A percentile compares a stretch with the other conserved stretches of the same genome.
These are phyloP conservation scores for Curvularia lunata DNA, from an alignment of 2,329 filamentous ascomycete species.

Conservation along the genomic window DNA sequence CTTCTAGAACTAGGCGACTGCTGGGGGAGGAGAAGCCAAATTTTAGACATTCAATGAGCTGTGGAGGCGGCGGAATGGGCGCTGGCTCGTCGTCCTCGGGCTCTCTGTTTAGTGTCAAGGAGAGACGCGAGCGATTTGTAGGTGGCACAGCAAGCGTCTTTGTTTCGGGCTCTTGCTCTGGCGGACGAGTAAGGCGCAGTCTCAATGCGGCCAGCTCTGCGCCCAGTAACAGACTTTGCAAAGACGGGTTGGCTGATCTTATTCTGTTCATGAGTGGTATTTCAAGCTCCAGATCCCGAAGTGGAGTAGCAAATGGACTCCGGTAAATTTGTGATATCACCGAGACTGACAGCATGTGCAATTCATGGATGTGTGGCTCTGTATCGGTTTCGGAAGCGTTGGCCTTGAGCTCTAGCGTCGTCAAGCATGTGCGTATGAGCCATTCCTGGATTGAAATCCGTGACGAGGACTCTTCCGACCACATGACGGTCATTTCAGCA, in stretches of 20 bases:
- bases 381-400: constrained; percentile 41
- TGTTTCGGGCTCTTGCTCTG: constrained; percentile 28
- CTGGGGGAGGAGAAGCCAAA: constrained; percentile 76
- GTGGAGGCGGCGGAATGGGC: constrained; percentile 63
- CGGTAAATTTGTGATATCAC: constrained; percentile 69
- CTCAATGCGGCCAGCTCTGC: constrained; percentile 77
- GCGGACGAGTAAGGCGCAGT: constrained; percentile 54
- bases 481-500: constrained; percentile 65
- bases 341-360: constrained; percentile 74
- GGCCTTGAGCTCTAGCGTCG: constrained; percentile 61
- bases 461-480: constrained; percentile 56
- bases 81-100: constrained; percentile 45
- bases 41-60: constrained; percentile 83
- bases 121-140: constrained; percentile 40
- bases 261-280: constrained; percentile 72
- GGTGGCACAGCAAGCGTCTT: constrained; percentile 26
- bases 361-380: constrained; percentile 61
- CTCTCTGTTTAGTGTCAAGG: constrained; percentile 37
- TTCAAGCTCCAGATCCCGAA: constrained; percentile 73
- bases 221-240: constrained; percentile 80
- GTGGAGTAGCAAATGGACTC: constrained; percentile 64
- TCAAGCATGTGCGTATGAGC: constrained; percentile 69
- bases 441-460: constrained; percentile 67
- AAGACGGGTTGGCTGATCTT: constrained; percentile 62
- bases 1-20: constrained; percentile 81